Evolutionary conservation across 352 stramenopile species (phyloP), one percentile per base, ranked within the genome.

Genomic region (Phytophthora megakarya): DNA sequence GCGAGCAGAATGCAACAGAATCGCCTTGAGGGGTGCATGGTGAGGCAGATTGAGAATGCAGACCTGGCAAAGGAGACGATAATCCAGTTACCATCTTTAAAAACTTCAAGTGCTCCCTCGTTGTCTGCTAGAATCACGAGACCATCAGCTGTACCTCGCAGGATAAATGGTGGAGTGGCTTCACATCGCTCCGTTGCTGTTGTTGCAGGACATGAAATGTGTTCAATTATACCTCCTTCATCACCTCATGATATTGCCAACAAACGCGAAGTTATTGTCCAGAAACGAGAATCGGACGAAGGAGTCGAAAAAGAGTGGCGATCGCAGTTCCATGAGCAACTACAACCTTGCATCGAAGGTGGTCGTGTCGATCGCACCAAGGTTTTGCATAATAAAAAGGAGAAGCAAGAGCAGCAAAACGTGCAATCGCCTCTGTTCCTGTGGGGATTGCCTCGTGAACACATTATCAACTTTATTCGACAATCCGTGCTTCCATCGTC

Each of bases 401-500:
- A 49, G 18, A 63, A 50, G 15, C 37, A 39, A 40, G 58, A 39
- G 3, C 35, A 38, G 8, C 12, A 9, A 0, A 47, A 52, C 39
- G 55, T 52, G n/a, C 21, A 48, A 21, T 79, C 78, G 0, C 80
- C 77, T 1, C 45, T 91, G 13, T 67, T 78, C 18, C 61, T 88
- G 18, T 92, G 85, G 85, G 80, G 80, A 0, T 57, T 92, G 42
- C 82, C 85, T 26, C 70, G 81, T 19, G 82, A 92, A 40, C 78
- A 92, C 46, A 85, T 91, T 43, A 64, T 92, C 39, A 81, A 90
- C 28, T 93, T 86, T 61, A 91, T 93, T 48, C 79, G 81, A 5
- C 85, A 91, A 59, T 89, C 85, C 0, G 70, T 93, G 30, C 75
- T 91, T 51, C 82, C 82, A 12, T 66, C 76, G n/a, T 79, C 75